Base-by-base conservation (phyloP, 2,329 filamentous ascomycete species). In the Stagonosporopsis tanaceti region DNA sequence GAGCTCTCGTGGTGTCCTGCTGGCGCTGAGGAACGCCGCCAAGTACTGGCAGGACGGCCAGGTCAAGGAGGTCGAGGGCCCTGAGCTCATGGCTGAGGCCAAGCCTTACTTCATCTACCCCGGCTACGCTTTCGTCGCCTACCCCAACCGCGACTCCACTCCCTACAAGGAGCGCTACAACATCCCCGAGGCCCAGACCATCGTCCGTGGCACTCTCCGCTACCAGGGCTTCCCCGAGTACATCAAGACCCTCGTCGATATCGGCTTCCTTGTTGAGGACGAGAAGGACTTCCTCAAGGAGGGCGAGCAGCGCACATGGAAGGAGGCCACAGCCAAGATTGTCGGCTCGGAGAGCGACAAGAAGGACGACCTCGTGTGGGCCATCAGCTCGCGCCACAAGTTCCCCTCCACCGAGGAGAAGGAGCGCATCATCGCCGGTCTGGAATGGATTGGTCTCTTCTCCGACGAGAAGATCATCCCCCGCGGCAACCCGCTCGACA, bases 91-190 rank as follows among this genome's bases (percentile, higher is more conserved):
- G 94, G 88, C 81, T 60, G 86, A 85, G 47, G 92, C 93, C 38
- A 94, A 96, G 84, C 91, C 92, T 47, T 97, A 96, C 85, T 87
- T 85, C 79, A 95, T 94, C 82, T 96, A 93, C 82, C 90, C 91
- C 34, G 91, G 92, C 58, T 97, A 88, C 77, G 89, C 90, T 48
- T 94, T 96, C 69, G 93, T 97, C 66, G 92, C 90, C 39, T 98
- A 98, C 80, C 90, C 91, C 56, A 98, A 98, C 87, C 85, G 93
- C 68, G 93, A 98, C 80, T 93, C 89, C 20, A 95, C 91, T 15
- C 84, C 86, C 8, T 98, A 95, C 87, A 89, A 87, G 74, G 89
- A 96, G 83, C 87, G 91, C 62, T 97, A 97, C 85, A 80, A 87
- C 78, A 97, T 97, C 72, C 93, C 93, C 48, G 94, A 98, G 81